Evolutionary conservation across 805 yeast species (phyloP).

Genomic region (fission yeast (Schizosaccharomyces pombe)): DNA sequence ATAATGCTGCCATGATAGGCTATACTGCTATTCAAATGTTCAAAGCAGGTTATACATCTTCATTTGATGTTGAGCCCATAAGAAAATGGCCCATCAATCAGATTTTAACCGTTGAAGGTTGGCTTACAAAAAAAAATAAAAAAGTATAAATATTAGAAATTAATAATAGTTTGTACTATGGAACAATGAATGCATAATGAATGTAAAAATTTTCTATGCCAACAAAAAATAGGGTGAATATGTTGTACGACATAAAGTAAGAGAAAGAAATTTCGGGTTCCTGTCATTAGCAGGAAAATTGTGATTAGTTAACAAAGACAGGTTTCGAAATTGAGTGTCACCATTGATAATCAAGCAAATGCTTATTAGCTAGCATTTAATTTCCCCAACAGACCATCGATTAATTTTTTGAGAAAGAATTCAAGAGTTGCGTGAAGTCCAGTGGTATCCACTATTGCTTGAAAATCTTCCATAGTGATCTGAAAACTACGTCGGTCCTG

Average conservation of each 20-base stretch:
- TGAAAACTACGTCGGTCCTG: neutral
- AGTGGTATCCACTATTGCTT: neutral
- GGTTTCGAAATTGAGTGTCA: too few relatives aligned
- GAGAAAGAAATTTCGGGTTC: too few relatives aligned
- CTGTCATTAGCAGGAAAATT: too few relatives aligned
- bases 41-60: conserved; percentile 27
- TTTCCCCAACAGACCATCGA: neutral
- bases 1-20: conserved; percentile 92
- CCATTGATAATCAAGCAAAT: neutral
- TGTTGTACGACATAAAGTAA: too few relatives aligned
- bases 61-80: conserved; percentile 34
- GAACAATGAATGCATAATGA: too few relatives aligned
- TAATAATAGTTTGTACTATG: neutral
- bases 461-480: neutral
- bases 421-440: neutral
- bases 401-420: neutral
- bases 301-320: too few relatives aligned
- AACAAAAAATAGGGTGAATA: too few relatives aligned
- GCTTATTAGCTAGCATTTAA: neutral
- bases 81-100: conserved; percentile 38
- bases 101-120: neutral
- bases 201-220: too few relatives aligned
- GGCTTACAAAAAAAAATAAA: neutral
- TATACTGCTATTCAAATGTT: conserved; percentile 84
- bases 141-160: neutral